Base-by-base conservation (phyloP, 2,329 filamentous ascomycete species). In the Phyllachora maydis region DNA sequence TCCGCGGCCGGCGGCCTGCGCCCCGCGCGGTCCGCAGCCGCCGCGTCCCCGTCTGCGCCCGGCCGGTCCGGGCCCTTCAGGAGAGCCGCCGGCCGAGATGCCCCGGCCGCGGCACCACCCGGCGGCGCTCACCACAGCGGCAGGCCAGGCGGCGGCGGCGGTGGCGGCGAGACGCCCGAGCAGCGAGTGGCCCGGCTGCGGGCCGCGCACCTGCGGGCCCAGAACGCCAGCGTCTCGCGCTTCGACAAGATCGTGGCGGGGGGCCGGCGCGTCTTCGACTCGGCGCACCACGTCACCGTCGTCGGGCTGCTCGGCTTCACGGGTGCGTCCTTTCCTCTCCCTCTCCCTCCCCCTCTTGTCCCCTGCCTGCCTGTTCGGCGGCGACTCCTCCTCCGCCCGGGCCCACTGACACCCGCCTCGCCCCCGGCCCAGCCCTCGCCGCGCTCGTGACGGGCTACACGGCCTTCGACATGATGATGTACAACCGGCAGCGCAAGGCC, bases 151-250 rank as follows among this genome's bases (percentile, higher is more conserved):
- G 24, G 25, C 33, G 13, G 28, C 30, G 24, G 27, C 37, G 8
- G 23, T 5, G 11, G 28, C 11, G 44, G 50, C 31, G 72, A 79
- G 49, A 73, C 70, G 2, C 63, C 73, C 23, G 65, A 68, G 42
- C 63, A 78, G 49, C 67, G 70, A 36, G 72, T 79, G 17, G 60
- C 65, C 32, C 59, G 73, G 29, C 50, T 79, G 37, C 59, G 73
- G 25, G 67, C 68, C 21, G 68, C 71, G 30, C 69, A 74, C 41
- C 55, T 67, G 28, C 66, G 66, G n/a, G 67, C 70, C 21, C 64
- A 65, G 45, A 55, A 60, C 35, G 62, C 67, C 12, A 49, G 59
- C 37, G 43, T 63, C 22, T 67, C 62, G 31, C 46, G 41, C 29
- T 44, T 61, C 26, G 64, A 69, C 40, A 47, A 45, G 25, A 26